Conservation (phyloP, 139 green algal genomes). For the Coelastrella sp. region DNA sequence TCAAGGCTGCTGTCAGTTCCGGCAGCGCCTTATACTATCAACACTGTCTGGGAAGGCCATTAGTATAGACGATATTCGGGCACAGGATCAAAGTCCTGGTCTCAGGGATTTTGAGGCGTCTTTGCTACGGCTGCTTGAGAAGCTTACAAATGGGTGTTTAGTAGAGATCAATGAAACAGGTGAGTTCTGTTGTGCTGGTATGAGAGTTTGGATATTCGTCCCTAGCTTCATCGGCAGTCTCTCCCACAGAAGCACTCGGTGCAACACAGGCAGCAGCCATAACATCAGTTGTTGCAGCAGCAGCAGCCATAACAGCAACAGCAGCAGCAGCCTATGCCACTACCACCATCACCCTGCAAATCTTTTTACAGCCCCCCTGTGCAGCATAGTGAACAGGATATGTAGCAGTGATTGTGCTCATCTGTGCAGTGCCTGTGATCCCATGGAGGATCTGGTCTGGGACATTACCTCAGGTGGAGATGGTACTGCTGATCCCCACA, state of each 20-base stretch:
- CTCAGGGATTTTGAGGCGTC: conserved; percentile 90
- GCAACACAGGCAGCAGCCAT: not conserved
- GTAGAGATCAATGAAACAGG: conserved; percentile 99
- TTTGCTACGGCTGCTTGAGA: conserved; percentile 96
- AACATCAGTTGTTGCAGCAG: not conserved
- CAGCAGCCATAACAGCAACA: not conserved
- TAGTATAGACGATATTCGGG: conserved; percentile 93
- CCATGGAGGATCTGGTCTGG: too few species aligned
- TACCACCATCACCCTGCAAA: not conserved
- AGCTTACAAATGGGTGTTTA: conserved; percentile 93
- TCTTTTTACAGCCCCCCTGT: too few species aligned
- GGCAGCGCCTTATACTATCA: conserved; percentile 86
- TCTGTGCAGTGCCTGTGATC: too few species aligned
- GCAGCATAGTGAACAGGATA: too few species aligned
- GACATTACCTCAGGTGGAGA: not conserved
- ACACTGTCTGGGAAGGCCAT: conserved; percentile 85
- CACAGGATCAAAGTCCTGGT: conserved; percentile 80
- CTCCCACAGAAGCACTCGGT: too few species aligned
- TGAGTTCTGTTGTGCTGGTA: conserved; percentile 35
- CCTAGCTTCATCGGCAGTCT: too few species aligned
- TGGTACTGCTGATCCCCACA: not conserved
- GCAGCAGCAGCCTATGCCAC: not conserved
- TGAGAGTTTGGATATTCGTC: not conserved
- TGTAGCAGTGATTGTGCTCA: too few species aligned
- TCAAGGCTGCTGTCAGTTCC: conserved; percentile 79